A percentile compares a stretch with the other conserved stretches of the same genome.
These are phyloP conservation scores for Hypoxylon sp. DNA, from an alignment of 2,329 filamentous ascomycete species.

Conservation along the genomic window DNA sequence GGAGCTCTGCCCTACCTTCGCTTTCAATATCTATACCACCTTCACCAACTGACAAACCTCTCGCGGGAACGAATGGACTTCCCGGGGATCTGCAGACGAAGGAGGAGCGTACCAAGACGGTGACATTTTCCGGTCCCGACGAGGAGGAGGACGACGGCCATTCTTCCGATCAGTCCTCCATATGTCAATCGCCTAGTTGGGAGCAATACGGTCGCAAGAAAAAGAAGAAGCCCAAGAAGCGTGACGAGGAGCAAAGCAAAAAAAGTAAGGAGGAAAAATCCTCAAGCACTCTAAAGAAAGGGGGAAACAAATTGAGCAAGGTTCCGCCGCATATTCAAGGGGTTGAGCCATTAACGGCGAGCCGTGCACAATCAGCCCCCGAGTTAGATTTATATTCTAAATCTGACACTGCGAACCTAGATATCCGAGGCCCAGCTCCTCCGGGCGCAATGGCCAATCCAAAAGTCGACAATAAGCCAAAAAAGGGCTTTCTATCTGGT, in stretches of 20 bases:
- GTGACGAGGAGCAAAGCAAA: slow-evolving; percentile 58
- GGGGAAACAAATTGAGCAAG: slow-evolving; percentile 59
- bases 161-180: slow-evolving; percentile 64
- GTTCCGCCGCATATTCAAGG: slow-evolving; percentile 47
- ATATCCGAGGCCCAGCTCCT: slow-evolving; percentile 31
- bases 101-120: slow-evolving; percentile 57
- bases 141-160: slow-evolving; percentile 52
- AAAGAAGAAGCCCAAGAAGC: slow-evolving; percentile 65
- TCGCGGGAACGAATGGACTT: slow-evolving; percentile 42
- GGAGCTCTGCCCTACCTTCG: slow-evolving; percentile 52
- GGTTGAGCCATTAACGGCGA: slow-evolving; percentile 50
- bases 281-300: slow-evolving; percentile 58
- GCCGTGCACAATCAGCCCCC: slow-evolving; percentile 51
- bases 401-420: slow-evolving; percentile 41
- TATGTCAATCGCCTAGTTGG: slow-evolving; percentile 76
- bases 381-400: slow-evolving; percentile 47
- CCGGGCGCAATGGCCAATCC: slow-evolving; percentile 44
- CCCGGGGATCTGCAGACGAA: slow-evolving; percentile 42
- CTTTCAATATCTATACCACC: slow-evolving; percentile 55
- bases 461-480: slow-evolving; percentile 48
- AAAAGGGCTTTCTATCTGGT: slow-evolving; percentile 51
- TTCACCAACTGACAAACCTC: slow-evolving; percentile 46
- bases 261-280: slow-evolving; percentile 59
- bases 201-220: slow-evolving; percentile 69
- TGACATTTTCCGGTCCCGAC: slow-evolving; percentile 58